Conservation (phyloP, 2,329 filamentous ascomycete species). For the Arthrobotrys conoides region DNA sequence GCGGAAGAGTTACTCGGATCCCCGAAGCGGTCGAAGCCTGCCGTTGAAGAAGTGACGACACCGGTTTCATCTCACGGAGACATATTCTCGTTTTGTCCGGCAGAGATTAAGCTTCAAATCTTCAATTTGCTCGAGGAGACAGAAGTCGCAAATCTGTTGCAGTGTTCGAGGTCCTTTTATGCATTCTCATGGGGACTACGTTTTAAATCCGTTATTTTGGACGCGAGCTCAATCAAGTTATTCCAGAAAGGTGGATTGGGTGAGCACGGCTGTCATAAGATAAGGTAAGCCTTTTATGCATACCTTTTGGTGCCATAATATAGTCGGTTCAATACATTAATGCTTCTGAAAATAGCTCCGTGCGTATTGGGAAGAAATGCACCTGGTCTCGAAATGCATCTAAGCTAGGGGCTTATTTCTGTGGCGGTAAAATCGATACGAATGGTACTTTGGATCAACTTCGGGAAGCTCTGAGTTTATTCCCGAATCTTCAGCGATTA, state of each 20-base stretch:
- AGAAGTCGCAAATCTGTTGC: background rate
- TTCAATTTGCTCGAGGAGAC: background rate
- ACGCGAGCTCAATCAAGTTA: background rate
- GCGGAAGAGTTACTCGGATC: background rate
- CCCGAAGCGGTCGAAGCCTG: background rate
- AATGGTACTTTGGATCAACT: background rate
- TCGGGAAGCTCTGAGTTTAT: background rate
- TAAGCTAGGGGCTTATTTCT: background rate
- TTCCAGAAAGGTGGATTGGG: conserved; percentile 3
- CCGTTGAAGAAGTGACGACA: background rate
- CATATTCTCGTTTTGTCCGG: background rate
- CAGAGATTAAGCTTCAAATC: conserved; percentile 1
- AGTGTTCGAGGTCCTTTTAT: conserved; percentile 7
- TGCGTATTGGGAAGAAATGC: background rate
- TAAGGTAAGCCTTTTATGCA: background rate
- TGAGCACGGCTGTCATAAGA: background rate
- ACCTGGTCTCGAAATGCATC: background rate
- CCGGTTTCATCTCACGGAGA: background rate
- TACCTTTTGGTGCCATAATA: background rate
- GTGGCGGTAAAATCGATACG: background rate
- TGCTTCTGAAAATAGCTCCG: background rate
- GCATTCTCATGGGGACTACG: background rate
- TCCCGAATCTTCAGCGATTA: background rate
- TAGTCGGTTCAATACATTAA: background rate
- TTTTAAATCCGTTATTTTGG: background rate